phyloP scores from a whole-genome alignment of 495 filamentous ascomycete species.

The Penicillium riverlandense region DNA sequence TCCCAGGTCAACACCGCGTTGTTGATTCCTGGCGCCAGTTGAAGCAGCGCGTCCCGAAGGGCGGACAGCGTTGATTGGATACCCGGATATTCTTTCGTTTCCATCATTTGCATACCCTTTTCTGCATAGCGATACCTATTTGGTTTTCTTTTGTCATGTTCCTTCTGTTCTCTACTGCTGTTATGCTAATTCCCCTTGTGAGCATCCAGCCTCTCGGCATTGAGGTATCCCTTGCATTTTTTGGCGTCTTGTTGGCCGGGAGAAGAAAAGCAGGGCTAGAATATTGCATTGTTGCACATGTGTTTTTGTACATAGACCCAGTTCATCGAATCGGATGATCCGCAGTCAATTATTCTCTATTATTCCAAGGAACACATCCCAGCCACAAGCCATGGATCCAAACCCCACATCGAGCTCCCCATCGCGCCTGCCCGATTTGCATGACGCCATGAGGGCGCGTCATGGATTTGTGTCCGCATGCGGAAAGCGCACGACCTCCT shows the following conservation, averaged over 20 bases:
- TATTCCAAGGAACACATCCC: no score
- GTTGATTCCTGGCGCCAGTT: conserved; percentile 35
- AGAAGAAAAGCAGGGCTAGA: not conserved
- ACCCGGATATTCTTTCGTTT: not conserved
- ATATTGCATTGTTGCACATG: not conserved
- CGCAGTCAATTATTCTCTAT: no score
- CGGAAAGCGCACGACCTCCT: conserved; percentile 9
- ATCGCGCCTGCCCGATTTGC: not conserved
- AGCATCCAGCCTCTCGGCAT: no score
- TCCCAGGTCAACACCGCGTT: conserved; percentile 31
- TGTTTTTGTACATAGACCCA: not conserved
- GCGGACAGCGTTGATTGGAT: not conserved
- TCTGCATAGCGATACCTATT: no score
- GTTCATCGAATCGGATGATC: not conserved
- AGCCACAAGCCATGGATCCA: no score
- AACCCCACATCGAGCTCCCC: not conserved
- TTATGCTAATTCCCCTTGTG: no score
- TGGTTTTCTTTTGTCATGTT: no score
- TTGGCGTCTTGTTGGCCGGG: conserved; percentile 8
- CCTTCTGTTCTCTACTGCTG: no score
- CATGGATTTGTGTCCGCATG: conserved; percentile 10
- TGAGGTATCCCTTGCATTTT: conserved; percentile 11
- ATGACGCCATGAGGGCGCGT: not conserved
- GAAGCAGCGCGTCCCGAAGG: conserved; percentile 34
- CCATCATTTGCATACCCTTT: no score